Base-by-base conservation (phyloP, 2,329 filamentous ascomycete species). In the Ceratocystiopsis sp. region DNA sequence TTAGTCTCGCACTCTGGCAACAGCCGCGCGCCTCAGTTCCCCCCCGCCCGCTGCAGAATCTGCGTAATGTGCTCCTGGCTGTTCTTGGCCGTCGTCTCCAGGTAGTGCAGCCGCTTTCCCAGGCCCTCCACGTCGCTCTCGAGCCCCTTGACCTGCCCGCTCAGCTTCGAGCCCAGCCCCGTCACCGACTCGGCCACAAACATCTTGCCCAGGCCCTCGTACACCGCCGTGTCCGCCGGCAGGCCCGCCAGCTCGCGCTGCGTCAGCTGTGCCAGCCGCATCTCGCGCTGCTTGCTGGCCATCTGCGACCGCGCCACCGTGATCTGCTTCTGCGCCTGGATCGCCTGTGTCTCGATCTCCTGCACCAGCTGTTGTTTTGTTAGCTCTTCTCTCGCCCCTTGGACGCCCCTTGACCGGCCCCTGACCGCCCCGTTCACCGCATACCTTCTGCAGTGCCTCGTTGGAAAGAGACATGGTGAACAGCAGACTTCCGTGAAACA, bases 171-270 rank as follows among this genome's bases (percentile, higher is more conserved):
- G 56, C 84, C 78, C 51, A 96, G 73, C 17, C 77, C 73, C 17
- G 73, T 62, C 39, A 80, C 79, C 13, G 84, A 80, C 44, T 84
- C 76, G 42, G 78, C 75, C 39, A 94, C 79, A 59, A 98, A 98
- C 91, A 98, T 96, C 66, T 96, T 98, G 42, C 91, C 91, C 12
- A 96, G 81, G 7, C 89, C 89, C 63, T 96, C 89, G 55, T 96
- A 98, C 25, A 94, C 75, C 32, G 79, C 79, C 0, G 85, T 91
- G 40, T 80, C 73, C 16, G 72, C 59, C 4, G 86, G 80, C 47
- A 98, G 63, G 8, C 75, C 71, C n/a, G 75, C 73, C 41, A 96
- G 69, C 62, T 98, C 91, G 50, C 73, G 84, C 34, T 80, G 73
- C 2, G 89, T 96, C 50, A 98, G 67, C 60, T 93, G 83, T 37